Conservation (phyloP, 331 rosid species). For the Quercus tomentella region DNA sequence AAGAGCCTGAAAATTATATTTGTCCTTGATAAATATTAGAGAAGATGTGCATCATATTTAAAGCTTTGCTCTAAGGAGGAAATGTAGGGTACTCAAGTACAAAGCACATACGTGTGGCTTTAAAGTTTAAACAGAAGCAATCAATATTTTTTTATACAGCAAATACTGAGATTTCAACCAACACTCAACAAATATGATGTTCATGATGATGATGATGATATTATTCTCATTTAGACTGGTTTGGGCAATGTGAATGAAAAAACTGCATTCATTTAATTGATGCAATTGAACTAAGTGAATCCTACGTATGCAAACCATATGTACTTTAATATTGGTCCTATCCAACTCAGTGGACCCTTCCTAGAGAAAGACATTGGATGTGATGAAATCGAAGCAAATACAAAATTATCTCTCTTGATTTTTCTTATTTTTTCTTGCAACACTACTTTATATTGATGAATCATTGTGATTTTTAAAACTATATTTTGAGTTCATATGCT, state of each 20-base stretch:
- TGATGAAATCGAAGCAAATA: slow-evolving; percentile 3
- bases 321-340: neutral
- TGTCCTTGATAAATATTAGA: slow-evolving; percentile 12
- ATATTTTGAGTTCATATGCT: too few relatives aligned
- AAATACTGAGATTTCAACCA: slow-evolving; percentile 4
- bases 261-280: neutral
- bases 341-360: neutral
- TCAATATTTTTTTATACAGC: neutral
- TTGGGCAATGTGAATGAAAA: neutral
- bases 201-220: neutral
- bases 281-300: neutral
- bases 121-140: neutral
- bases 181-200: neutral
- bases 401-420: neutral
- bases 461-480: too few relatives aligned
- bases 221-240: neutral
- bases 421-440: too few relatives aligned
- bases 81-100: neutral
- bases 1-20: slow-evolving; percentile 58
- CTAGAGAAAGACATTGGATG: slow-evolving; percentile 6
- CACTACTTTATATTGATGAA: too few relatives aligned
- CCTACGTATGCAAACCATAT: neutral
- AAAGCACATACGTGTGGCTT: neutral
- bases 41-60: neutral
- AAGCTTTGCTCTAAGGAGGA: neutral